Evolutionary conservation across 208 protist genomes (phyloP).

Genomic region (Crithidia brevicula): DNA sequence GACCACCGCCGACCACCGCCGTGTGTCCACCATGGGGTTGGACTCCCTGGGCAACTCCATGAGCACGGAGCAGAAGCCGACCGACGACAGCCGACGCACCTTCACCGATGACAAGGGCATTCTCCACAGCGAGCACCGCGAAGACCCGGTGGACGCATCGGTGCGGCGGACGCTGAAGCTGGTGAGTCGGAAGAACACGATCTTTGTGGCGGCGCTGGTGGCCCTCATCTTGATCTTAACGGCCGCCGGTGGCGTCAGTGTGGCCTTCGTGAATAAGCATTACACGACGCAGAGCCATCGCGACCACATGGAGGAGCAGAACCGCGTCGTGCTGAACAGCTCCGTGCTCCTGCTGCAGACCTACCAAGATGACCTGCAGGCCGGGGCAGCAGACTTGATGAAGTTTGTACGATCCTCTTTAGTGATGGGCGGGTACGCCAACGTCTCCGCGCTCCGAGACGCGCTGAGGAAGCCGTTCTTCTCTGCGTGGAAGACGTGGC

Average conservation of each 20-base stretch:
- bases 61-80: slow-evolving; percentile 1
- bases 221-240: slow-evolving; percentile 47
- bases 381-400: slow-evolving; percentile 19
- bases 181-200: slow-evolving; percentile 36
- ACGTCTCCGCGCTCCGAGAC: slow-evolving; percentile 22
- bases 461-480: slow-evolving; percentile 39
- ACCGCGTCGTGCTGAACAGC: slow-evolving; percentile 53
- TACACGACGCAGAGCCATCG: slow-evolving; percentile 38
- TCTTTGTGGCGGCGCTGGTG: slow-evolving; percentile 28
- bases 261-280: slow-evolving; percentile 44
- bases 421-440: not conserved
- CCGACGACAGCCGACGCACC: not conserved
- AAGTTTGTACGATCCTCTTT: slow-evolving; percentile 25
- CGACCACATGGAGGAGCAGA: slow-evolving; percentile 27
- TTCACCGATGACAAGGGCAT: slow-evolving; percentile 9
- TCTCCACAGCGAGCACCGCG: slow-evolving; percentile 17
- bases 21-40: not conserved
- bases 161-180: slow-evolving; percentile 21
- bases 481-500: slow-evolving; percentile 31
- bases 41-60: slow-evolving; percentile 9
- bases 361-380: slow-evolving; percentile 28
- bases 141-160: not conserved
- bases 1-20: not conserved
- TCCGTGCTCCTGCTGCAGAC: slow-evolving; percentile 32
- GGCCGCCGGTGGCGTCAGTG: slow-evolving; percentile 36